Conservation (phyloP, 2,329 filamentous ascomycete genomes). For the Pseudovirgaria hyperparasitica region DNA sequence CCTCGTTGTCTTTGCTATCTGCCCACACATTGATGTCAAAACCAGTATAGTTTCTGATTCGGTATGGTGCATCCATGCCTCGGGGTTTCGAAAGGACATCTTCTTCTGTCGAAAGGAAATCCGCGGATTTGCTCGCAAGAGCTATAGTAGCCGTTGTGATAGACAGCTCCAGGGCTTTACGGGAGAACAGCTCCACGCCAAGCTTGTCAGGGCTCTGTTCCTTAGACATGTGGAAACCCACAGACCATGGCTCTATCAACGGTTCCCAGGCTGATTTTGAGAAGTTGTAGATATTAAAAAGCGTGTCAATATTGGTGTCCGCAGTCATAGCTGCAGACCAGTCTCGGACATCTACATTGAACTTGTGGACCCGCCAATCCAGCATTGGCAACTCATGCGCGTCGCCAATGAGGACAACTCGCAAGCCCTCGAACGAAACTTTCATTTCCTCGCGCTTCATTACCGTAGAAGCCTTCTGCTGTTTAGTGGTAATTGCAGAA, state of each 20-base stretch:
- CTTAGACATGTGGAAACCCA: conserved; percentile 80
- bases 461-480: conserved; percentile 37
- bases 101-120: conserved; percentile 77
- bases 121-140: conserved; percentile 79
- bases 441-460: conserved; percentile 67
- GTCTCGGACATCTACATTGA: conserved; percentile 71
- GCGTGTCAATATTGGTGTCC: conserved; percentile 82
- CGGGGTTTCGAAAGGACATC: conserved; percentile 90
- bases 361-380: conserved; percentile 85
- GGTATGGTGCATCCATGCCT: conserved; percentile 81
- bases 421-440: conserved; percentile 75
- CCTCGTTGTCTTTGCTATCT: conserved; percentile 57
- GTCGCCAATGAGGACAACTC: conserved; percentile 89
- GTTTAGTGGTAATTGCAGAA: conserved; percentile 31
- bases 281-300: conserved; percentile 97
- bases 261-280: conserved; percentile 98
- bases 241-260: conserved; percentile 86
- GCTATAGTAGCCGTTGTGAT: conserved; percentile 90
- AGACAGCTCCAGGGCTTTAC: conserved; percentile 83
- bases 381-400: conserved; percentile 89
- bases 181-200: conserved; percentile 74
- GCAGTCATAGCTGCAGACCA: conserved; percentile 84
- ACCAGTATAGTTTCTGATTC: conserved; percentile 89
- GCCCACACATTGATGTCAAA: conserved; percentile 74
- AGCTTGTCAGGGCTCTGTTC: conserved; percentile 63